Percentiles rank a stretch among this genome's conserved stretches.
These are phyloP conservation scores for Myxozyma kluyveri DNA, from an alignment of 805 yeast species.

Conservation along the genomic window DNA sequence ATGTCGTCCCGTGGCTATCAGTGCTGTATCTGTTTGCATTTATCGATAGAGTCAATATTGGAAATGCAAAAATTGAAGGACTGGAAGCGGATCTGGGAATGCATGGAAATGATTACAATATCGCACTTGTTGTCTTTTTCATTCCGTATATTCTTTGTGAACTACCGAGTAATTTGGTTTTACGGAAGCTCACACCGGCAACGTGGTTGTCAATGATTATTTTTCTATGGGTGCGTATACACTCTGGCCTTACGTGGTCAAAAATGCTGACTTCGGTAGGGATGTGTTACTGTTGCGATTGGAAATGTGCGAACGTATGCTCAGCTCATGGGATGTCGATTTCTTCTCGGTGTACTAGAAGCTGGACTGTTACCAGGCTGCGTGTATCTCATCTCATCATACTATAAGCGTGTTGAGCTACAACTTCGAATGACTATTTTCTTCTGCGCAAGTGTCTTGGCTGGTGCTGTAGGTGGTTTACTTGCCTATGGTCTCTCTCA, in stretches of 20 bases:
- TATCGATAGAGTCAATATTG: conserved; percentile 48
- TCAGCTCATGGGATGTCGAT: conserved; percentile 40
- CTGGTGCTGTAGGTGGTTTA: conserved; percentile 53
- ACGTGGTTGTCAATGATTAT: not conserved
- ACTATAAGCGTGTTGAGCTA: conserved; percentile 44
- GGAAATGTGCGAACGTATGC: conserved; percentile 34
- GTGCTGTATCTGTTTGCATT: conserved; percentile 35
- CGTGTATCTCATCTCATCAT: conserved; percentile 38
- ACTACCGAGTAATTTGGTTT: conserved; percentile 30
- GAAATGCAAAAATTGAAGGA: conserved; percentile 48
- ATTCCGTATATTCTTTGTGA: conserved; percentile 34
- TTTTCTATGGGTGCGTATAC: not conserved
- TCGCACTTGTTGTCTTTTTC: conserved; percentile 47
- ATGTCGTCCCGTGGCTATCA: conserved; percentile 30
- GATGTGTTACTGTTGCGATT: conserved; percentile 34
- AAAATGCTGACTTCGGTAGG: conserved; percentile 41
- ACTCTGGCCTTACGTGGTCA: not conserved
- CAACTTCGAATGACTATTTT: conserved; percentile 41
- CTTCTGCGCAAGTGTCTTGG: conserved; percentile 48
- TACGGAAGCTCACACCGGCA: conserved; percentile 5
- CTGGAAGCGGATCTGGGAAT: conserved; percentile 44
- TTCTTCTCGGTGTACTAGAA: conserved; percentile 41
- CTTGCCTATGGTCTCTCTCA: conserved; percentile 47
- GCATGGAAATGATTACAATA: conserved; percentile 43
- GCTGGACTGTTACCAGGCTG: conserved; percentile 44